phyloP scores from a whole-genome alignment of 352 stramenopile species.

The Pythium periplocum region DNA sequence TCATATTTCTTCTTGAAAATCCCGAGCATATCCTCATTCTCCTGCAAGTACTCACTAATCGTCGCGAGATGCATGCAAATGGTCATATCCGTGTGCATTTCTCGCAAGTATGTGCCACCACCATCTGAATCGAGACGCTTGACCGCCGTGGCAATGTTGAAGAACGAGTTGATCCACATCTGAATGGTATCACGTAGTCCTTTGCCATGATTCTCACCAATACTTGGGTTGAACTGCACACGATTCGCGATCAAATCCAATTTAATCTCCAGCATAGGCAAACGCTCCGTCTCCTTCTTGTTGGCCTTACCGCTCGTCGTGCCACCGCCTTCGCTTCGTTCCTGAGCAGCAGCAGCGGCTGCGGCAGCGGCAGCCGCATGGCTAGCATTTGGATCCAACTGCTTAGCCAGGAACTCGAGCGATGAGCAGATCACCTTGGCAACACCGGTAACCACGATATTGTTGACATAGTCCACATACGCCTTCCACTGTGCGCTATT shows the following conservation, averaged over 20 bases:
- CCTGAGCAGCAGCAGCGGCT: slow-evolving; percentile 26
- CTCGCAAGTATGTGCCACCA: slow-evolving; percentile 95
- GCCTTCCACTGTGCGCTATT: slow-evolving; percentile 96
- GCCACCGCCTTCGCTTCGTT: slow-evolving; percentile 34
- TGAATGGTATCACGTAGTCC: slow-evolving; percentile 94
- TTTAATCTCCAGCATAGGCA: slow-evolving; percentile 97
- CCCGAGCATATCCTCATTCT: slow-evolving; percentile 91
- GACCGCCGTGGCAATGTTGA: slow-evolving; percentile 93
- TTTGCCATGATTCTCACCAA: slow-evolving; percentile 90
- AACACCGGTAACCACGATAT: slow-evolving; percentile 94
- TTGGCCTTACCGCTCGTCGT: slow-evolving; percentile 24
- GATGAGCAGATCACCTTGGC: slow-evolving; percentile 82
- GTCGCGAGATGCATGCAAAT: slow-evolving; percentile 93
- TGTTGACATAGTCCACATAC: slow-evolving; percentile 98
- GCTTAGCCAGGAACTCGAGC: slow-evolving; percentile 91
- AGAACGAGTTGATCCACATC: slow-evolving; percentile 96
- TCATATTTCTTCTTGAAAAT: slow-evolving; percentile 95
- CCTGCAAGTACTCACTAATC: slow-evolving; percentile 90
- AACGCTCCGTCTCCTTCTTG: slow-evolving; percentile 37
- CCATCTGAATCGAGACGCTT: slow-evolving; percentile 93
- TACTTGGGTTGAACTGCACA: slow-evolving; percentile 84
- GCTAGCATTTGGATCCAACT: slow-evolving; percentile 87
- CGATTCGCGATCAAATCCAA: slow-evolving; percentile 90
- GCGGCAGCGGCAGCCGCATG: slow-evolving; percentile 18
- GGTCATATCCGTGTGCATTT: slow-evolving; percentile 95